Percentiles rank a stretch among this genome's conserved stretches.
These are phyloP conservation scores for Herpomyces periplanetae DNA, from an alignment of 2,329 filamentous ascomycete genomes.

Conservation along the genomic window DNA sequence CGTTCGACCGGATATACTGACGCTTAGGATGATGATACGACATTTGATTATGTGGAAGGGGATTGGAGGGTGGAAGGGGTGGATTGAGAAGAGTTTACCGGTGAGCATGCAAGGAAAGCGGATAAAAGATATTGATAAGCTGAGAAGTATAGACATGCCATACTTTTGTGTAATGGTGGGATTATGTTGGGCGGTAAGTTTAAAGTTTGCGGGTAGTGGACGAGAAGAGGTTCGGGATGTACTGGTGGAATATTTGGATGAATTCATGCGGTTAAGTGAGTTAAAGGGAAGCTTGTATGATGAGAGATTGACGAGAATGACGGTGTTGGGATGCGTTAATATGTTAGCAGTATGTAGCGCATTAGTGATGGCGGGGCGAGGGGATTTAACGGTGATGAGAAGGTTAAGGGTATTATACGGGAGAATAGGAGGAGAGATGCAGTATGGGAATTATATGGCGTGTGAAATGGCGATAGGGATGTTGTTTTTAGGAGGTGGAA, in stretches of 20 bases:
- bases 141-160: constrained; percentile 48
- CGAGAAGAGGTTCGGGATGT: constrained; percentile 39
- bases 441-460: constrained; percentile 75
- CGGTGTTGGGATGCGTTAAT: constrained; percentile 65
- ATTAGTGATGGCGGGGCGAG: constrained; percentile 79
- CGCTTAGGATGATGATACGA: constrained; percentile 53
- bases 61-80: constrained; percentile 29
- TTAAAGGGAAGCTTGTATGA: constrained; percentile 23
- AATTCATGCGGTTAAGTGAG: constrained; percentile 37
- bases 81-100: constrained; percentile 38
- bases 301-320: constrained; percentile 37
- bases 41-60: constrained; percentile 73
- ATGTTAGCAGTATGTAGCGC: constrained; percentile 40
- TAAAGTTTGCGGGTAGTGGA: constrained; percentile 11
- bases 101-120: constrained; percentile 20
- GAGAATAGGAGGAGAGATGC: constrained; percentile 37
- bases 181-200: constrained; percentile 25
- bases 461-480: constrained; percentile 65
- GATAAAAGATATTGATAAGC: constrained; percentile 16
- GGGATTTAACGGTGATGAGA: constrained; percentile 48
- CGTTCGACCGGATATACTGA: constrained; percentile 59
- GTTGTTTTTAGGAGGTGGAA: constrained; percentile 67
- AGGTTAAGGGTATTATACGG: constrained; percentile 59
- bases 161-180: constrained; percentile 76
- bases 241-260: constrained; percentile 43